Evolutionary conservation across 495 filamentous ascomycete species (phyloP).

Genomic region (Staphylotrichum tortipilum): DNA sequence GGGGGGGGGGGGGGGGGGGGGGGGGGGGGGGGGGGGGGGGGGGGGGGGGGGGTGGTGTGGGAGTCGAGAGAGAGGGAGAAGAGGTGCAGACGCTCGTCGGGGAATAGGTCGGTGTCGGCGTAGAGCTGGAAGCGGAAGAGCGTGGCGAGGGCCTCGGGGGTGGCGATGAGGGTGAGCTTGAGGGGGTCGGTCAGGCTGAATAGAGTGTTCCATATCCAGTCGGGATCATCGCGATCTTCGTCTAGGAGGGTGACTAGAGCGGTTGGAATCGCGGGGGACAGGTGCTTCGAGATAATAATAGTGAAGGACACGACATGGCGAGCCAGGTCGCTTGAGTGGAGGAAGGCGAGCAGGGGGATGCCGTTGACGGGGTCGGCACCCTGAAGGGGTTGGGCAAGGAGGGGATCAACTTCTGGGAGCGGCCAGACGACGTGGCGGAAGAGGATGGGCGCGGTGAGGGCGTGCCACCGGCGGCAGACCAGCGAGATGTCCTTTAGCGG

Average conservation of each 20-base stretch:
- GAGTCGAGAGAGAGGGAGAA: conserved; percentile 27
- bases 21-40: too few relatives aligned
- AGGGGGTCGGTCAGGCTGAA: conserved; percentile 35
- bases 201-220: conserved; percentile 38
- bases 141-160: conserved; percentile 33
- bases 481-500: conserved; percentile 34
- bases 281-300: conserved; percentile 16
- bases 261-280: neutral
- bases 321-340: conserved; percentile 23
- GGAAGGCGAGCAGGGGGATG: conserved; percentile 26
- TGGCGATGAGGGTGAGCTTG: conserved; percentile 35
- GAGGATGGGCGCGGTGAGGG: conserved; percentile 27
- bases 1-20: too few relatives aligned
- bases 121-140: too few relatives aligned
- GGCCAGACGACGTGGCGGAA: conserved; percentile 36
- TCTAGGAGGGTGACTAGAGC: neutral
- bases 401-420: conserved; percentile 13
- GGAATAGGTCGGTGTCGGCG: conserved; percentile 34
- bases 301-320: conserved; percentile 28
- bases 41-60: too few relatives aligned
- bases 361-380: conserved; percentile 2
- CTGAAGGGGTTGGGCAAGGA: conserved; percentile 9
- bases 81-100: conserved; percentile 30
- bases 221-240: conserved; percentile 16
- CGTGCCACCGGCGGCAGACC: conserved; percentile 36